Percentiles rank a stretch among this genome's conserved stretches.
These are phyloP conservation scores for Tetrahymena malaccensis DNA, from an alignment of 73 alveolate species.

Conservation along the genomic window DNA sequence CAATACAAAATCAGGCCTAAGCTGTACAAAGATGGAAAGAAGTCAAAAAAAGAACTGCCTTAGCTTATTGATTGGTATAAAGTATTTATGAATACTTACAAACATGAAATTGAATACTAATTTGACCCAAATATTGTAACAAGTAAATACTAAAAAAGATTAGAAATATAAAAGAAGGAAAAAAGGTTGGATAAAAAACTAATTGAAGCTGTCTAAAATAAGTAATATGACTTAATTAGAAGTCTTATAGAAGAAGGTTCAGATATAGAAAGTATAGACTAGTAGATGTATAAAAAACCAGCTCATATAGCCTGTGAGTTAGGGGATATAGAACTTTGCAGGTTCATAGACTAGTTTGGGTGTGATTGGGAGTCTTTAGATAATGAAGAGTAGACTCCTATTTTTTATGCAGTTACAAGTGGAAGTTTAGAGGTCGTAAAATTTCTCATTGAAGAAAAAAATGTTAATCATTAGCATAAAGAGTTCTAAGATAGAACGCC, in stretches of 20 bases:
- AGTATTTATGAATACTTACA: not conserved
- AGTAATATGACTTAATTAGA: not conserved
- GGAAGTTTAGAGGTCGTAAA: conserved; percentile 5
- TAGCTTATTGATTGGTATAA: not conserved
- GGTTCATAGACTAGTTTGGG: not conserved
- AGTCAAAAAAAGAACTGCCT: not conserved
- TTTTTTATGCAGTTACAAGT: conserved; percentile 23
- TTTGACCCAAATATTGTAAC: not conserved
- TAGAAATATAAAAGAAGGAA: not conserved
- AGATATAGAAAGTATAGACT: not conserved
- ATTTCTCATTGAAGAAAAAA: conserved; percentile 4
- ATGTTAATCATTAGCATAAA: conserved; percentile 17
- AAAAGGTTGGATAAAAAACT: not conserved
- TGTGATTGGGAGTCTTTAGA: conserved; percentile 41
- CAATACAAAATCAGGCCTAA: not conserved
- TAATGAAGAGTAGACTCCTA: conserved; percentile 23
- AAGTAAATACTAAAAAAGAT: not conserved
- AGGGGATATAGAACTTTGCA: not conserved
- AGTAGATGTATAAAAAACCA: not conserved
- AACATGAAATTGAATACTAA: not conserved
- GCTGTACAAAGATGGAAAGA: not conserved
- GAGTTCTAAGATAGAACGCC: conserved; percentile 41
- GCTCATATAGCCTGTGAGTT: not conserved
- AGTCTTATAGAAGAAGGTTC: not conserved
- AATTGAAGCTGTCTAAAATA: not conserved